Base-by-base conservation (phyloP, 2,329 filamentous ascomycete species). In the Dactylellina sp. region DNA sequence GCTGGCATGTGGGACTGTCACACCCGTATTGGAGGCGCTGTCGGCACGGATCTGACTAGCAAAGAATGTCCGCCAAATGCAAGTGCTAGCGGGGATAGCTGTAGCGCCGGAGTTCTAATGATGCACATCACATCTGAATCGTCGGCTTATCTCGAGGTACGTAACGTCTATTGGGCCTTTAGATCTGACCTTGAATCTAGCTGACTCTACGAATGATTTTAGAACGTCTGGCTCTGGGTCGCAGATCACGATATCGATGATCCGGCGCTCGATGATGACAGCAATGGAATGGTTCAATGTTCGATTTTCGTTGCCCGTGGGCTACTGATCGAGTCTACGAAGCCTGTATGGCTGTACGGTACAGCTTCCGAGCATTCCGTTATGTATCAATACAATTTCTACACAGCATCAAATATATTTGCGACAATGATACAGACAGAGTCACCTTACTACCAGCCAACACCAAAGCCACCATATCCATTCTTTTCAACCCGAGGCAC, bases 381-480 rank as follows among this genome's bases (percentile, higher is more conserved):
- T 1, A 81, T 90, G 16, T 92, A 91, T 83, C 88, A 91, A 79
- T 91, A 91, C 80, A 86, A 90, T 77, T 82, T 91, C 60, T 81
- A 83, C 76, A 82, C 84, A 53, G 87, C 89, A 2, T 82, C 84
- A 52, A 85, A 90, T 78, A 81, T 90, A 61, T 89, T 85, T 79
- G 82, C 83, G 79, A 82, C 81, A 16, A 78, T 83, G 55, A 85
- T 85, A 46, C 81, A 86, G 75, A 78, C 84, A 76, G 83, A 85
- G 77, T 85, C 85, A 7, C 83, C 84, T 2, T 77, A 77, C 70
- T 71, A 77, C 63, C 55, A 59, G 14, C 74, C 75, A 40, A 68
- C 76, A 2, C 40, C 22, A 4, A 32, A 32, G 4, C 49, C 75
- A 0, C 63, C 56, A 2, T 46, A 49, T 6, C 75, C 75, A 20